A percentile compares a stretch with the other conserved stretches of the same genome.
These are phyloP conservation scores for Monsonia emarginata DNA, from an alignment of 441 rosid species.

Conservation along the genomic window DNA sequence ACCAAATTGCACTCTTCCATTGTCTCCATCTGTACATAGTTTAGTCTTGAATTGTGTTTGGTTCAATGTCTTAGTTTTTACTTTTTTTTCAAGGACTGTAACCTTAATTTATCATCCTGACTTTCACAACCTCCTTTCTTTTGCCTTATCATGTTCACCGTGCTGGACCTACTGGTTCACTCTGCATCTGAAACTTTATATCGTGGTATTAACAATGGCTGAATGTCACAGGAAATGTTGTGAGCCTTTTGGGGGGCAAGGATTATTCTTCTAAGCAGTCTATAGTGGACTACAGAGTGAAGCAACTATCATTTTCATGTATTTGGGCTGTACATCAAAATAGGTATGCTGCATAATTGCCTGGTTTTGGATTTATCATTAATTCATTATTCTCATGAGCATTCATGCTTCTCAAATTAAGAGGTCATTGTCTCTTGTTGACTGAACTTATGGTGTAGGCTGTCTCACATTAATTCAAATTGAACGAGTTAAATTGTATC, in stretches of 20 bases:
- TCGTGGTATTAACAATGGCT: constrained; percentile 14
- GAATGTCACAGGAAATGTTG: constrained; percentile 48
- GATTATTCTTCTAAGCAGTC: constrained; percentile 37
- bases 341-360: constrained; percentile 35
- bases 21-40: neutral
- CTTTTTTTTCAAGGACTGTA: neutral
- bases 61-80: neutral
- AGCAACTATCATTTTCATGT: constrained; percentile 58
- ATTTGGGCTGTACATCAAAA: constrained; percentile 70
- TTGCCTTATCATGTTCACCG: constrained; percentile 6
- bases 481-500: neutral
- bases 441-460: constrained; percentile 1
- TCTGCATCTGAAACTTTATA: constrained; percentile 16
- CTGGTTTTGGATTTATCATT: constrained; percentile 7
- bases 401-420: constrained; percentile 12
- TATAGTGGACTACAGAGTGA: constrained; percentile 76
- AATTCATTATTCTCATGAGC: neutral
- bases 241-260: constrained; percentile 54
- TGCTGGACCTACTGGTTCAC: constrained; percentile 4
- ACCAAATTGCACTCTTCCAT: neutral
- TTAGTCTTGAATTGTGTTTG: neutral
- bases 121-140: constrained; percentile 8
- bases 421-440: constrained; percentile 9
- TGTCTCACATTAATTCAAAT: neutral
- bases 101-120: neutral